These are phyloP conservation scores for Hyaloscypha finlandica DNA, from an alignment of 495 filamentous ascomycete species.

Conservation along the genomic window DNA sequence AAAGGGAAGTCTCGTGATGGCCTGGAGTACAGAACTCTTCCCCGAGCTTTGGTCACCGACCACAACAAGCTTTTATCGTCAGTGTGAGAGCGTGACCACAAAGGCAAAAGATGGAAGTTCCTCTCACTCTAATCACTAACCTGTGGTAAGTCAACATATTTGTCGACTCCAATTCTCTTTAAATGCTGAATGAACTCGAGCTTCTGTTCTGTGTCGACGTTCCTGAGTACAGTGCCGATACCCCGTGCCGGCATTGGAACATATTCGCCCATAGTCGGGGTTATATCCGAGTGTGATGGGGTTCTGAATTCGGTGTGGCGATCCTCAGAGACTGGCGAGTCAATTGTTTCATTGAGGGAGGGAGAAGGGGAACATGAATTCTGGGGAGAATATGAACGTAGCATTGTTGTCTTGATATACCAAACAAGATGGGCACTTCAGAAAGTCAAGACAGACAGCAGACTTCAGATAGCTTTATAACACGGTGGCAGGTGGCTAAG, in stretches of 20 bases:
- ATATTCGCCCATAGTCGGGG: background rate
- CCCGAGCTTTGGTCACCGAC: slow-evolving; percentile 58
- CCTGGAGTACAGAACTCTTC: slow-evolving; percentile 63
- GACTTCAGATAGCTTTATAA: too few relatives aligned
- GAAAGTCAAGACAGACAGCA: too few relatives aligned
- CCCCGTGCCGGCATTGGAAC: background rate
- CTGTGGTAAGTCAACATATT: slow-evolving; percentile 1
- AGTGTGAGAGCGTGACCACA: background rate
- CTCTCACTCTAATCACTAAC: slow-evolving; percentile 35
- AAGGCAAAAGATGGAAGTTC: background rate
- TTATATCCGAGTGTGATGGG: too few relatives aligned
- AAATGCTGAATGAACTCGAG: background rate
- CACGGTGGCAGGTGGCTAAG: background rate
- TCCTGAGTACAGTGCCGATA: background rate
- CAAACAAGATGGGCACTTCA: too few relatives aligned
- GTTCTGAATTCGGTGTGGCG: background rate
- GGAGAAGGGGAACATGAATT: background rate
- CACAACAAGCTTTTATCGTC: slow-evolving; percentile 40
- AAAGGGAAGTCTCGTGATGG: slow-evolving; percentile 58
- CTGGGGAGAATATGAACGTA: background rate
- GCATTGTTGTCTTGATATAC: too few relatives aligned
- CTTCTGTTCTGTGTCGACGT: background rate
- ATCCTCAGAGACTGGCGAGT: background rate
- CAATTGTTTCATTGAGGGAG: background rate
- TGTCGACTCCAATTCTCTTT: background rate